Evolutionary conservation across 2,329 filamentous ascomycete genomes (phyloP), one percentile per base, ranked within the genome.

Genomic region (Pseudocercospora macadamiae): DNA sequence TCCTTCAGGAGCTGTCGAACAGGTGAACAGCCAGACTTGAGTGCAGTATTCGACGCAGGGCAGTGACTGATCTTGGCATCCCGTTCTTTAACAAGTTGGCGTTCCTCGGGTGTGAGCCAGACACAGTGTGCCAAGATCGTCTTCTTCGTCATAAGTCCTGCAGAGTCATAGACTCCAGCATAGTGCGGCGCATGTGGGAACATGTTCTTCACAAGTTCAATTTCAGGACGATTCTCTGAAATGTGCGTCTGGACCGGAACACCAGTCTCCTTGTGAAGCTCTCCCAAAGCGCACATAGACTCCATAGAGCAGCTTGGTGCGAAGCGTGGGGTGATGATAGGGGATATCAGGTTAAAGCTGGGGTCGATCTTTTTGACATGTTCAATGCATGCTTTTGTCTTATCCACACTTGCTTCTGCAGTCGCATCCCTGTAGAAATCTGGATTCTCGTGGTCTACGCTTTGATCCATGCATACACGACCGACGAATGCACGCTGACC

Each of bases 401-500:
- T 37, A 26, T 73, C 73, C 1, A 77, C 77, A 51, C 96, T 86
- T 0, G 86, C 82, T 2, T 83, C 83, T 0, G 86, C 75, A 14
- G 83, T 86, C 57, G 83, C 83, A 72, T 99, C 95, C 19, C 86
- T 83, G 77, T 97, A 97, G 77, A 88, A 90, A 1, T 83, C 82
- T 0, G 93, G 93, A 34, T 86, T 88, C 3, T 89, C 73, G 8
- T 64, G 53, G n/a, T 49, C 47, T 6, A 49, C 28, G n/a, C 47
- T 49, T 26, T 83, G 82, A 73, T 97, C 91, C 95, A 99, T 97
- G 79, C 93, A 97, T n/a, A 96, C 90, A 37, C 95, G 83, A 28
- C 95, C 95, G 37, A 99, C 85, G 64, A 97, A 90, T 5, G 95
- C 95, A 54, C 95, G 83, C 76, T 99, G 95, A 44, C 95, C 95